Conservation (phyloP, 495 filamentous ascomycete genomes). For the Podospora didyma region DNA sequence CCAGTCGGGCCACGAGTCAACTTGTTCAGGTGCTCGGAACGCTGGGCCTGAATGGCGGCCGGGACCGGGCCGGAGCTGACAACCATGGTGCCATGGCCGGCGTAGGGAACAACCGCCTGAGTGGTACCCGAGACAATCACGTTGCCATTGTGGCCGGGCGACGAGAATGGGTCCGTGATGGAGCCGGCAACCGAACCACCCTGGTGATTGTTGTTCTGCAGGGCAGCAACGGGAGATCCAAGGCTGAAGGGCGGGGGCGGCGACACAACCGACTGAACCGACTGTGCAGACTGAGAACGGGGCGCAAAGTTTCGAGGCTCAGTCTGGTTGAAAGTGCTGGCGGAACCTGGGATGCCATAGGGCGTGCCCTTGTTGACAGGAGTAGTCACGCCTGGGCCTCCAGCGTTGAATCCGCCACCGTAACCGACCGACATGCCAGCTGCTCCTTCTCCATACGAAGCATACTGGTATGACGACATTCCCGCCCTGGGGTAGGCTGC, state of each 20-base stretch:
- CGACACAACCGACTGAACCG: background rate
- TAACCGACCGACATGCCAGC: no score
- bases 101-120: no score
- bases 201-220: background rate
- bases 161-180: no score
- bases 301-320: conserved; percentile 25
- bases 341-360: background rate
- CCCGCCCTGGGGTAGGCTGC: no score
- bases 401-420: no score
- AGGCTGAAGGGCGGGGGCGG: conserved; percentile 12
- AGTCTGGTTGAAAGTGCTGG: conserved; percentile 7
- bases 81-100: background rate
- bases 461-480: no score
- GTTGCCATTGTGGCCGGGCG: no score
- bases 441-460: no score
- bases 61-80: background rate
- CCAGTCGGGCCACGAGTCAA: conserved; percentile 19
- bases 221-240: background rate
- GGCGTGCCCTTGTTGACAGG: background rate
- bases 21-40: conserved; percentile 27
- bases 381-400: background rate
- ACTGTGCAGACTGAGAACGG: no score
- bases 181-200: background rate
- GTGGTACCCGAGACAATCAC: no score
- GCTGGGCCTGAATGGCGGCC: conserved; percentile 2